A percentile compares a stretch with the other conserved stretches of the same genome.
These are phyloP conservation scores for Calycina herbarum DNA, from an alignment of 2,329 filamentous ascomycete species.

Conservation along the genomic window DNA sequence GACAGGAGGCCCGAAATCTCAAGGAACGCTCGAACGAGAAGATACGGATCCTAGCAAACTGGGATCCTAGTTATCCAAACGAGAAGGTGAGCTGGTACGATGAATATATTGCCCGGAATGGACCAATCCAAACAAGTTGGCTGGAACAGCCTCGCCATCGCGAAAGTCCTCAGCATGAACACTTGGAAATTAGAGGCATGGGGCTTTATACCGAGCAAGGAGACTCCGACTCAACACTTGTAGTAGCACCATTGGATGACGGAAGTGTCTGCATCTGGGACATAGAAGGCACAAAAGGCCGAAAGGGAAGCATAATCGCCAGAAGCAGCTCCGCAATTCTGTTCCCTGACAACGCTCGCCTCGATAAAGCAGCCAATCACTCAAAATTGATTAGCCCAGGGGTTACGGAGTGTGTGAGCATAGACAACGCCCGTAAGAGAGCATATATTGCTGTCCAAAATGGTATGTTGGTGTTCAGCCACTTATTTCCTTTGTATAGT, in stretches of 20 bases:
- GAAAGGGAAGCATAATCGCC: slow-evolving; percentile 62
- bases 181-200: slow-evolving; percentile 70
- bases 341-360: slow-evolving; percentile 52
- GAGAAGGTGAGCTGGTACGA: slow-evolving; percentile 83
- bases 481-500: neutral
- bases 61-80: slow-evolving; percentile 74
- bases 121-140: slow-evolving; percentile 74
- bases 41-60: slow-evolving; percentile 68
- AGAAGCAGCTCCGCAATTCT: slow-evolving; percentile 68
- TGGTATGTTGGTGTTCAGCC: slow-evolving; percentile 42
- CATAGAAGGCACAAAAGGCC: slow-evolving; percentile 55
- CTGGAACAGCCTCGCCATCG: slow-evolving; percentile 60
- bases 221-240: slow-evolving; percentile 54
- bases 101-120: slow-evolving; percentile 83
- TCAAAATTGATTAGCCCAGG: slow-evolving; percentile 69
- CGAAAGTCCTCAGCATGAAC: slow-evolving; percentile 45
- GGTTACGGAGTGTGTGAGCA: slow-evolving; percentile 79
- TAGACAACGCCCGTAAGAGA: slow-evolving; percentile 65
- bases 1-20: slow-evolving; percentile 27
- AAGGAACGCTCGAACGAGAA: slow-evolving; percentile 41
- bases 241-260: slow-evolving; percentile 79
- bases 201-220: slow-evolving; percentile 62
- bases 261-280: slow-evolving; percentile 90
- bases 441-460: slow-evolving; percentile 82
- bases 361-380: slow-evolving; percentile 44